A percentile compares a stretch with the other conserved stretches of the same genome.
These are phyloP conservation scores for Taphrina populina DNA, from an alignment of 1,139 yeast species.

Conservation along the genomic window DNA sequence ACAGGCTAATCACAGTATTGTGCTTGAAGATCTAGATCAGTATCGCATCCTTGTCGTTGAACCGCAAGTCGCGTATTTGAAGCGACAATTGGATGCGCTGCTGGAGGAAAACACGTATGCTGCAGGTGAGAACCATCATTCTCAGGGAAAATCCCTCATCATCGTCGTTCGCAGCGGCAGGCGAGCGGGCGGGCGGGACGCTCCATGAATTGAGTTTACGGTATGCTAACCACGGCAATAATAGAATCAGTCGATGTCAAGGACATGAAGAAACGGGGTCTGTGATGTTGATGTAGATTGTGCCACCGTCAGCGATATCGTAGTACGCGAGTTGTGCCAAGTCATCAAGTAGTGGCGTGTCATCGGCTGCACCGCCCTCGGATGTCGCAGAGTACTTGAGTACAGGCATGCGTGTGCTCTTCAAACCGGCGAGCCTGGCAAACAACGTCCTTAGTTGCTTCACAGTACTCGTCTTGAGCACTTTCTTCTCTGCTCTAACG, in stretches of 20 bases:
- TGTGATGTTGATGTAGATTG: too few relatives aligned
- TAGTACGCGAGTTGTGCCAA: constrained; percentile 15
- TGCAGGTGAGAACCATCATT: constrained; percentile 5
- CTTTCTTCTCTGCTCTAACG: background rate
- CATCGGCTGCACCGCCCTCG: too few relatives aligned
- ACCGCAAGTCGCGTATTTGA: constrained; percentile 16
- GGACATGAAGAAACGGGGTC: too few relatives aligned
- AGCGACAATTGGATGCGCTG: constrained; percentile 14
- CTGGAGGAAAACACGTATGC: constrained; percentile 32
- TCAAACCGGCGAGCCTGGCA: background rate
- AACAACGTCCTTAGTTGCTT: constrained; percentile 15
- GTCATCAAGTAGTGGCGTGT: background rate
- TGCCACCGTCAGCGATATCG: background rate
- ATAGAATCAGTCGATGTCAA: too few relatives aligned
- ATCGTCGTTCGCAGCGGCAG: too few relatives aligned
- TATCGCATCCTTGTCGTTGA: constrained; percentile 28
- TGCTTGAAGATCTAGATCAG: constrained; percentile 32
- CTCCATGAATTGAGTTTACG: too few relatives aligned
- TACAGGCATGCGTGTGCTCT: background rate
- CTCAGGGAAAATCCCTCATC: too few relatives aligned
- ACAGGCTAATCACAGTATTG: constrained; percentile 33
- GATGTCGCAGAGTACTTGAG: background rate
- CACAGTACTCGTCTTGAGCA: constrained; percentile 17
- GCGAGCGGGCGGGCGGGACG: too few relatives aligned
- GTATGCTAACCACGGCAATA: too few relatives aligned